Base-by-base conservation (phyloP, 106 monocot species). In the Dioscorea dumetorum region DNA sequence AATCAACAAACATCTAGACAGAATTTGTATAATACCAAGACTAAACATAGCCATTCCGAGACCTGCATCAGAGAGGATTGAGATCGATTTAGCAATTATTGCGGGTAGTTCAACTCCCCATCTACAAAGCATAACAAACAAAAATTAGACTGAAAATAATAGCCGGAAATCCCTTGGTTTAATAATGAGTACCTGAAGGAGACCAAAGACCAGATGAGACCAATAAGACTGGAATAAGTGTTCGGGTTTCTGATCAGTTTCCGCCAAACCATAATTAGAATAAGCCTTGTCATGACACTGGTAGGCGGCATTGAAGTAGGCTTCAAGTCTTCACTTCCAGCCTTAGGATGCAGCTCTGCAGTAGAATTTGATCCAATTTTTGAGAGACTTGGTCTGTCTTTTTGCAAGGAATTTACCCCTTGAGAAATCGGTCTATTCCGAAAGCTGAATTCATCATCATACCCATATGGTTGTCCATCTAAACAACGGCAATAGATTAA, bases 21-120 rank as follows among this genome's bases (percentile, higher is more conserved):
- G 28, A 28, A 28, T 28, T 28, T 28, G 28, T 28, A 28, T 28
- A 1, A 54, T 59, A 83, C 82, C 82, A 22, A 83, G 70, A 73
- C 82, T 83, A 57, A 83, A 83, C 82, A 83, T 83, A n/a, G 82
- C 82, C 82, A 83, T 77, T 23, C 82, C 82, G 24, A 83, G 78
- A 13, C 82, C 82, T 4, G 82, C 82, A 64, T 83, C 78, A 52
- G 82, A 83, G 4, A 83, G 74, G 41, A 83, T 74, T 3, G 78
- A 58, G 19, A 83, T 78, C 0, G 82, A 83, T 1, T 67, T 70
- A 9, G 71, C 74, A 13, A 83, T 61, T 6, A 83, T 83, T 2
- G 82, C 66, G 13, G 82, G 82, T 78, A 83, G 78, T 54, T 78
- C 70, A 13, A 83, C 67, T 9, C 64, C 41, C 74, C 78, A 83